Base-by-base conservation (phyloP, 371 early-diverging fungal genomes). In the Mucor lusitanicus region DNA sequence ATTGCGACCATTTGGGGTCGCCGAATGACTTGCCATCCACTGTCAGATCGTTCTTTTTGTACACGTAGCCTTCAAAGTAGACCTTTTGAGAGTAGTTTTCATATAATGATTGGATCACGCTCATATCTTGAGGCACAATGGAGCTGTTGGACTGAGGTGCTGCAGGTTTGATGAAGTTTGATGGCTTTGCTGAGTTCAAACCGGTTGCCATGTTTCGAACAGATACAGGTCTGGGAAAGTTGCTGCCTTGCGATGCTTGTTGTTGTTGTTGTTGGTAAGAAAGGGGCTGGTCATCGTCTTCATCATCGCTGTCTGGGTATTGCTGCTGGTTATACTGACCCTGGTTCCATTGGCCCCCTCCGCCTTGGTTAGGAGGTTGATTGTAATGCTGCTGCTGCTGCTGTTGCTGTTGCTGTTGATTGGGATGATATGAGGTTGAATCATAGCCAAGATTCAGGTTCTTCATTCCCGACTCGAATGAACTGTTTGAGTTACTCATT, bases 31-130 rank as follows among this genome's bases (percentile, higher is more conserved):
- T 79, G 3, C 88, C 88, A 63, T 88, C 88, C 25, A 82, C 79
- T 0, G 81, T 74, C 44, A 79, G 71, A 32, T 87, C 88, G 63
- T 89, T 87, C 78, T 86, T 84, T 64, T 87, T 90, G 57, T 78
- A 75, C 4, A 92, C 75, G 48, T 89, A 86, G 3, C 91, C 93
- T 59, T 86, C 79, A 37, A 85, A 76, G 68, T 92, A 92, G 1
- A 85, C 77, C 69, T 92, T 92, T 44, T 79, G 75, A n/a, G 77
- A 73, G 65, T 87, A 92, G 23, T 68, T 63, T 39, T 87, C 89
- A 54, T 86, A 88, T 12, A 82, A 64, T 6, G 65, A 55, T 33
- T 84, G 79, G 21, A 82, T 56, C 27, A 61, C 32, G 5, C 80
- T 50, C 70, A 71, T 71, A 46, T 63, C 72, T 12, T 50, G 56